Evolutionary conservation across 805 yeast species (phyloP).

Genomic region (Komagataella phaffii): DNA sequence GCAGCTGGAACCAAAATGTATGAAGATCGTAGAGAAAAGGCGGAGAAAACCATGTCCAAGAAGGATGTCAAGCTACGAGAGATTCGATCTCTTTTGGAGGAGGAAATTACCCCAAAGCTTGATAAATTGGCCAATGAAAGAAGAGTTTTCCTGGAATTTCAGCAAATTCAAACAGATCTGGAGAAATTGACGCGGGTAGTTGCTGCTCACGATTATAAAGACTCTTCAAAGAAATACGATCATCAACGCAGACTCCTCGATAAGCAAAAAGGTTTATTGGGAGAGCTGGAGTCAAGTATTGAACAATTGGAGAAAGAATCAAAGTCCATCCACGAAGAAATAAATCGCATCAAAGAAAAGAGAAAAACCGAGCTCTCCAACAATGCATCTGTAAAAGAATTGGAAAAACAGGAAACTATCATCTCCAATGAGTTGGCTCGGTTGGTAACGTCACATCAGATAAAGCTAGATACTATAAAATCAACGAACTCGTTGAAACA

Average conservation of each 20-base stretch:
- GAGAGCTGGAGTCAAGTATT: conserved; percentile 27
- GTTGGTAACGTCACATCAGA: conserved; percentile 44
- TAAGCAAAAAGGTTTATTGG: conserved; percentile 25
- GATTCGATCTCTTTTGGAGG: conserved; percentile 56
- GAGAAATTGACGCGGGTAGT: conserved; percentile 66
- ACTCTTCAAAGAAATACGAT: conserved; percentile 24
- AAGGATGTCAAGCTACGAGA: conserved; percentile 78
- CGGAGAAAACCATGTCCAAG: conserved; percentile 82
- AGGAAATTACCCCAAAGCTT: conserved; percentile 89
- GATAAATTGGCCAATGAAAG: conserved; percentile 73
- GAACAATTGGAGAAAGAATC: conserved; percentile 42
- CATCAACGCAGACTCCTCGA: conserved; percentile 28
- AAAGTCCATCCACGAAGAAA: conserved; percentile 42
- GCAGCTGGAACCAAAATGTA: conserved; percentile 97
- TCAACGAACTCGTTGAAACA: conserved; percentile 19
- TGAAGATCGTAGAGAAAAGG: conserved; percentile 86
- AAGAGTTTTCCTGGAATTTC: conserved; percentile 72
- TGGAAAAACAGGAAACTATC: conserved; percentile 44
- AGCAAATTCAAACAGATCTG: conserved; percentile 67
- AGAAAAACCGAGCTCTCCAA: conserved; percentile 46
- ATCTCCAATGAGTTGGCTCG: conserved; percentile 56
- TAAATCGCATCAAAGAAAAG: conserved; percentile 34
- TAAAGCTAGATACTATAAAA: conserved; percentile 34
- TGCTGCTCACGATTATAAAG: conserved; percentile 60
- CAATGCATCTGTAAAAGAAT: conserved; percentile 44